phyloP scores from a whole-genome alignment of 2,329 filamentous ascomycete genomes.

The Aspergillus sp. region DNA sequence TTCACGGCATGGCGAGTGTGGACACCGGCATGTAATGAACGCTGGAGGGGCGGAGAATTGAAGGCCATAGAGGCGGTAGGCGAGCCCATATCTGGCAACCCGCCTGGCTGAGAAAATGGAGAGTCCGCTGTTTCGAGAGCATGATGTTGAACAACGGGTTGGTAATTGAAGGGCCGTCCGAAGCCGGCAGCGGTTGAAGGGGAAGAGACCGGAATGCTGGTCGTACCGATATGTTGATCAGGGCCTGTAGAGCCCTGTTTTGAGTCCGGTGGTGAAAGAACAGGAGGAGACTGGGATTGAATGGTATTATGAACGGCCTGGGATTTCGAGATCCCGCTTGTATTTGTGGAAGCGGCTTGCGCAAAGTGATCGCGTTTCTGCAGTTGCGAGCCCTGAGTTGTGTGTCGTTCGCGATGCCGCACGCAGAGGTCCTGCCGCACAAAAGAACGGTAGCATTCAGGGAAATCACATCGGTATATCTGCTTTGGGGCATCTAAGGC shows the following conservation, averaged over 20 bases:
- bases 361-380: slow-evolving; percentile 51
- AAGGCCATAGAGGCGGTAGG: slow-evolving; percentile 29
- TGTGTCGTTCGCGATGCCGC: slow-evolving; percentile 77
- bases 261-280: slow-evolving; percentile 11
- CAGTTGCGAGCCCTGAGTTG: slow-evolving; percentile 57
- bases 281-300: slow-evolving; percentile 1
- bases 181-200: slow-evolving; percentile 27
- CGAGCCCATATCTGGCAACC: slow-evolving; percentile 29
- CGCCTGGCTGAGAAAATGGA: slow-evolving; percentile 27
- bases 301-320: slow-evolving; percentile 20
- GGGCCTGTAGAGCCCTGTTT: slow-evolving; percentile 11
- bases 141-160: slow-evolving; percentile 26
- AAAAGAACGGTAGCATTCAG: slow-evolving; percentile 85
- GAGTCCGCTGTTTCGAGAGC: slow-evolving; percentile 23
- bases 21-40: slow-evolving; percentile 19
- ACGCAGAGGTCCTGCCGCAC: slow-evolving; percentile 91
- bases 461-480: slow-evolving; percentile 90
- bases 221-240: slow-evolving; percentile 8
- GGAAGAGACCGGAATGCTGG: slow-evolving; percentile 27
- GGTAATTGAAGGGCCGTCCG: slow-evolving; percentile 23
- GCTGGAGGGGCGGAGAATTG: slow-evolving; percentile 24
- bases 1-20: slow-evolving; percentile 14
- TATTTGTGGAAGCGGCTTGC: slow-evolving; percentile 28
- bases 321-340: slow-evolving; percentile 18
- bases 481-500: slow-evolving; percentile 81